Conservation (phyloP, 345 rosid species). For the Laguncularia racemosa region DNA sequence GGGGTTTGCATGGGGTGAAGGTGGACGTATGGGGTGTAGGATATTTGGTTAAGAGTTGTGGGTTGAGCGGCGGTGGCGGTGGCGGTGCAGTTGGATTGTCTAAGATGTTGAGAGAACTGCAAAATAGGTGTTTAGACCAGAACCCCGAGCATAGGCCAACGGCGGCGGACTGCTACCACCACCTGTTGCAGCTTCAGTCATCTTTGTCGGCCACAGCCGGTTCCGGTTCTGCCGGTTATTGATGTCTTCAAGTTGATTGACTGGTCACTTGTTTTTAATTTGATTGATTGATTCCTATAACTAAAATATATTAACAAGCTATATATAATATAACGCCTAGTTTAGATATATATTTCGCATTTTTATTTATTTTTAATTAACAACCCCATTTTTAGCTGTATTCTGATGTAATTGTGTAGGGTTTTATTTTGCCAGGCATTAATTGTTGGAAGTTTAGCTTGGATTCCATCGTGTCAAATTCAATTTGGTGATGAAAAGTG, state of each 20-base stretch:
- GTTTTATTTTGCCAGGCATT: too few species aligned
- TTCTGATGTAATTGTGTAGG: too few species aligned
- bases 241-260: not conserved
- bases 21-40: conserved; percentile 99
- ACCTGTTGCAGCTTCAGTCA: conserved; percentile 79
- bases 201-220: conserved; percentile 32
- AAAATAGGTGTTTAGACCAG: conserved; percentile 73
- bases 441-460: too few species aligned
- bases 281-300: too few species aligned
- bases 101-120: conserved; percentile 75
- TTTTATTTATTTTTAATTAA: too few species aligned
- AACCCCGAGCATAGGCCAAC: conserved; percentile 93
- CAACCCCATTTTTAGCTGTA: too few species aligned
- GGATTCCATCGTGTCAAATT: too few species aligned
- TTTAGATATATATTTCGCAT: too few species aligned
- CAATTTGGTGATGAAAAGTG: too few species aligned
- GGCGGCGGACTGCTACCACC: conserved; percentile 96
- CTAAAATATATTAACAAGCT: too few species aligned
- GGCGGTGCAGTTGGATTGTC: conserved; percentile 22
- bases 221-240: conserved; percentile 1
- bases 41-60: conserved; percentile 68
- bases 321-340: too few species aligned
- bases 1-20: conserved; percentile 86
- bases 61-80: conserved; percentile 15
- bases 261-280: too few species aligned